Base-by-base conservation (phyloP, 2,329 filamentous ascomycete species). In the Hypoxylon sp. region DNA sequence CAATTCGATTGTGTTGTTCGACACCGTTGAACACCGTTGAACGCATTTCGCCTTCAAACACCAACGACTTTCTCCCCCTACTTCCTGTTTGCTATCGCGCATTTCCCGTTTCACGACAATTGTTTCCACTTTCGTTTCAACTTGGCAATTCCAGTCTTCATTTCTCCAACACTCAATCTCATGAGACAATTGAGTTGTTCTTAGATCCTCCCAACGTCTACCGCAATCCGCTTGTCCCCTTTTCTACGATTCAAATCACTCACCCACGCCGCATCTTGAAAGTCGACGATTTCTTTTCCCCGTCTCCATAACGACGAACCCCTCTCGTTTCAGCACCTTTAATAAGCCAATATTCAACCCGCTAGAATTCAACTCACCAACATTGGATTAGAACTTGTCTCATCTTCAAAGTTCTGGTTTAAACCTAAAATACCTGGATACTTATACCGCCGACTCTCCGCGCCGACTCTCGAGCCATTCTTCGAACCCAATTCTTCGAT, bases 81-180 rank as follows among this genome's bases (percentile, higher is more conserved):
- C 46, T 38, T 56, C 30, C 34, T 65, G 62, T 66, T 66, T 63
- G 62, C 50, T 38, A 55, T 56, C 55, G 28, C 61, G 13, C 21
- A 43, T 65, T 25, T 45, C 59, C 52, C 57, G 63, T 59, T 62
- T 57, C 45, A 63, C 58, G 36, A 56, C n/a, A 52, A 34, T 59
- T 45, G 34, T 68, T 60, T 34, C 62, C 45, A 55, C 65, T n/a
- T 62, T 59, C 57, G 51, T 65, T 65, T 61, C 50, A 56, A 56
- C 52, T 55, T 53, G 32, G 56, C 41, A 34, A 14, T 32, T 65
- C 53, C 21, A 58, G 36, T 21, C 28, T 64, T 51, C 25, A 48
- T 52, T 65, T 64, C 45, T 60, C 32, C 50, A 62, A 45, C 36
- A 25, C 48, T 14, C 23, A 51, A 23, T 63, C 32, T 61, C 32